Percentiles rank a stretch among this genome's conserved stretches.
These are phyloP conservation scores for Nissolia schottii DNA, from an alignment of 306 rosid genomes.

Conservation along the genomic window DNA sequence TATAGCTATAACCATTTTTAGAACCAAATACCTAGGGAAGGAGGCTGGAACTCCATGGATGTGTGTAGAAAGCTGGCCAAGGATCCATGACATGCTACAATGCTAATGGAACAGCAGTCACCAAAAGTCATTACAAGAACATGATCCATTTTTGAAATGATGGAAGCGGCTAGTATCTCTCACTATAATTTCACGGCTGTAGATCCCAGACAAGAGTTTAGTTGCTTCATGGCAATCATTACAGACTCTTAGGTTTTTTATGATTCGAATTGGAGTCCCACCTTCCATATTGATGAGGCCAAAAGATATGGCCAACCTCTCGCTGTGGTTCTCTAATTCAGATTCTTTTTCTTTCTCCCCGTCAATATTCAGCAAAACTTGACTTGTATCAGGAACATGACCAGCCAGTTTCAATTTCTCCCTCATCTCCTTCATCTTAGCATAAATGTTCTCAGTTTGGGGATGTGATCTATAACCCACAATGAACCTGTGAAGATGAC, in stretches of 20 bases:
- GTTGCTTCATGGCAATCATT: conserved; percentile 53
- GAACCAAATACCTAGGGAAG: not conserved
- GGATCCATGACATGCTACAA: not conserved
- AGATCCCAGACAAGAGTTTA: conserved; percentile 47
- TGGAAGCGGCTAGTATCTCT: conserved; percentile 62
- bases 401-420: conserved; percentile 44
- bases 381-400: conserved; percentile 61
- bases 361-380: conserved; percentile 46
- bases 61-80: not conserved
- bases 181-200: conserved; percentile 48
- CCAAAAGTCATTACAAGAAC: conserved; percentile 69
- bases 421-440: conserved; percentile 51
- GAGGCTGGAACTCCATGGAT: not conserved
- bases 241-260: conserved; percentile 59
- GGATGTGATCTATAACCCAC: conserved; percentile 54
- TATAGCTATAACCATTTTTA: not conserved
- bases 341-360: conserved; percentile 42
- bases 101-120: conserved; percentile 23
- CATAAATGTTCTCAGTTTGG: conserved; percentile 35
- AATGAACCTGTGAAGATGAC: conserved; percentile 42
- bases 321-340: conserved; percentile 56
- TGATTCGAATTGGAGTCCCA: conserved; percentile 43
- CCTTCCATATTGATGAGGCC: conserved; percentile 44
- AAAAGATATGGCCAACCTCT: conserved; percentile 60
- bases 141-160: conserved; percentile 53